These are phyloP conservation scores for Phialocephala subalpina DNA, from an alignment of 2,329 filamentous ascomycete species.

Conservation along the genomic window DNA sequence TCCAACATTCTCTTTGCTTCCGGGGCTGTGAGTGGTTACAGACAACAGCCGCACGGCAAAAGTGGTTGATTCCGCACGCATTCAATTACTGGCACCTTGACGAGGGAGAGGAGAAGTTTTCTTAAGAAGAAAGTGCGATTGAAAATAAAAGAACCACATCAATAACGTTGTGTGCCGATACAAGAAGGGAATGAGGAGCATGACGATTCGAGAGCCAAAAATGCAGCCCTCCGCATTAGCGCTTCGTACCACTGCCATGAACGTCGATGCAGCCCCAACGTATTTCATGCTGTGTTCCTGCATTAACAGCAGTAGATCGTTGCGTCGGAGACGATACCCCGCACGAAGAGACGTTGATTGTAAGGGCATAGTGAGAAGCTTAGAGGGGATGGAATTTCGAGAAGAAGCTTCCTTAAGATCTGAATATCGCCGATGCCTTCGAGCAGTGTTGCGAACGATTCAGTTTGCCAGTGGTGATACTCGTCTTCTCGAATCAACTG, in stretches of 20 bases:
- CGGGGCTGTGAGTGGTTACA: neutral
- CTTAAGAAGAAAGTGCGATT: neutral
- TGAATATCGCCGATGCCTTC: neutral
- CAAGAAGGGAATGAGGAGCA: neutral
- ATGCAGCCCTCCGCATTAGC: conserved; percentile 2
- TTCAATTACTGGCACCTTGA: no score
- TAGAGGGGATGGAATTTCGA: no score
- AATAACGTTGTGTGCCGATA: neutral
- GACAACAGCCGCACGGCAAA: neutral
- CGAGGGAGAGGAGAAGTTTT: neutral
- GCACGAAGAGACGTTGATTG: neutral
- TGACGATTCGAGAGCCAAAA: neutral
- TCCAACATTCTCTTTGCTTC: neutral
- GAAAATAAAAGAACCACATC: neutral
- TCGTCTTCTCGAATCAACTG: neutral
- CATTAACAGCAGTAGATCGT: neutral
- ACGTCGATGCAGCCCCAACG: neutral
- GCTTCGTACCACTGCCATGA: neutral
- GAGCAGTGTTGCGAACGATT: neutral
- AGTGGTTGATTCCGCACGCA: neutral
- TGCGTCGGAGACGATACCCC: neutral
- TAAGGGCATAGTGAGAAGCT: neutral
- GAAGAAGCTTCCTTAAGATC: neutral
- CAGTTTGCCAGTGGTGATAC: no score
- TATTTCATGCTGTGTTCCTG: conserved; percentile 4